Conservation (phyloP, 352 stramenopile species). For the Phytopythium mirpurense region DNA sequence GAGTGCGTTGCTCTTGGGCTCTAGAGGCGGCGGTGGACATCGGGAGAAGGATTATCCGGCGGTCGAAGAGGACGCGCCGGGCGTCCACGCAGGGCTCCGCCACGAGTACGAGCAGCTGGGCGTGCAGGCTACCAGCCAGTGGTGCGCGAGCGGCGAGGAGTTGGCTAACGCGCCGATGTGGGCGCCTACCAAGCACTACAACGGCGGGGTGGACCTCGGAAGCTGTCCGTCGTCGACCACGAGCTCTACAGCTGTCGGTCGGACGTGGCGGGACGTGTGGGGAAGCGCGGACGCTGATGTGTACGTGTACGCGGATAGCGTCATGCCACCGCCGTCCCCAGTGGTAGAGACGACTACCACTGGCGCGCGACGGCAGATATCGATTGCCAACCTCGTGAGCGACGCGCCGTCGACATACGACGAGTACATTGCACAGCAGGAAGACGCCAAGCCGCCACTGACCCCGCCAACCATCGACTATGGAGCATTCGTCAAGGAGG, state of each 20-base stretch:
- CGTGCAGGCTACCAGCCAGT: not conserved
- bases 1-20: not conserved
- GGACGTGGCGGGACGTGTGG: constrained; percentile 2
- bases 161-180: not conserved
- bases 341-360: not conserved
- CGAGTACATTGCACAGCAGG: constrained; percentile 19
- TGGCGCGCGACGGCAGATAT: constrained; percentile 17
- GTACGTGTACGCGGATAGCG: not conserved
- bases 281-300: not conserved
- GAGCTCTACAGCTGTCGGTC: not conserved
- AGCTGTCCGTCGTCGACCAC: not conserved
- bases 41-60: not conserved
- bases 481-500: constrained; percentile 21
- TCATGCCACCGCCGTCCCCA: not conserved
- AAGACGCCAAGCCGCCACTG: constrained; percentile 15
- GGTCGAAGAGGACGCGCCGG: not conserved
- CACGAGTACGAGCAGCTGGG: not conserved
- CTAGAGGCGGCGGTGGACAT: not conserved
- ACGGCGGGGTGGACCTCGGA: not conserved
- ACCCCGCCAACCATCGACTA: not conserved
- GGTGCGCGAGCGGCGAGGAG: not conserved
- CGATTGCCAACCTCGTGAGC: constrained; percentile 34
- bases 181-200: not conserved
- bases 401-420: constrained; percentile 22
- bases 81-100: not conserved